Evolutionary conservation across 495 filamentous ascomycete genomes (phyloP), one percentile per base, ranked within the genome.

Genomic region (Penicillium paxilli): DNA sequence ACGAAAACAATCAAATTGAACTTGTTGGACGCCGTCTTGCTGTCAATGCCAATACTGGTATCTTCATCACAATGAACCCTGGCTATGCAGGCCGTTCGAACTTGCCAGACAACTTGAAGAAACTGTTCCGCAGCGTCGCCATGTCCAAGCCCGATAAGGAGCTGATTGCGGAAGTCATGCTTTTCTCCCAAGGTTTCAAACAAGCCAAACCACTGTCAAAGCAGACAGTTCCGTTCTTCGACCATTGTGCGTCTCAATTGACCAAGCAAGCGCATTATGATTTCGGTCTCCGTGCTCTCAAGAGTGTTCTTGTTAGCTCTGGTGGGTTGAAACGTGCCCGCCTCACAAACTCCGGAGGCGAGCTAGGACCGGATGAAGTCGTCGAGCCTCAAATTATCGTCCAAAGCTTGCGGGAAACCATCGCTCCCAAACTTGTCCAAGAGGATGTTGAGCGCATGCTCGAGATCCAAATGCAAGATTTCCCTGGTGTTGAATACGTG

Each of bases 101-200:
- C 71, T 74, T 99, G 61, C 94, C 94, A 1, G 94, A 99, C 71
- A 99, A 99, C 67, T 70, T 99, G 70, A 99, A 99, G 81, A 99
- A 99, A 73, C 78, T 99, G 19, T 99, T 99, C 84, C 84, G 94
- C 61, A 98, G 95, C 64, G 94, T 99, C 42, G 94, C 94, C 35
- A 99, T 99, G 94, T 98, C 95, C 8, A 97, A 98, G 70, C 94
- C 94, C 0, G 94, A 99, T 75, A 99, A 99, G 71, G 94, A 99
- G 68, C 89, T 98, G 56, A 99, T 99, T 72, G 88, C 94, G 16
- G 94, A 99, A 76, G 94, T 99, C 51, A 99, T 98, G 94, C 86
- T 99, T 19, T 99, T 95, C 76, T 99, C 94, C 5, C 94, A 99
- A 76, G 94, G 94, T 57, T 99, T 99, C 80, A 92, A 88, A 63